phyloP scores from a whole-genome alignment of 257 asterid species.

The Vinca minor region DNA sequence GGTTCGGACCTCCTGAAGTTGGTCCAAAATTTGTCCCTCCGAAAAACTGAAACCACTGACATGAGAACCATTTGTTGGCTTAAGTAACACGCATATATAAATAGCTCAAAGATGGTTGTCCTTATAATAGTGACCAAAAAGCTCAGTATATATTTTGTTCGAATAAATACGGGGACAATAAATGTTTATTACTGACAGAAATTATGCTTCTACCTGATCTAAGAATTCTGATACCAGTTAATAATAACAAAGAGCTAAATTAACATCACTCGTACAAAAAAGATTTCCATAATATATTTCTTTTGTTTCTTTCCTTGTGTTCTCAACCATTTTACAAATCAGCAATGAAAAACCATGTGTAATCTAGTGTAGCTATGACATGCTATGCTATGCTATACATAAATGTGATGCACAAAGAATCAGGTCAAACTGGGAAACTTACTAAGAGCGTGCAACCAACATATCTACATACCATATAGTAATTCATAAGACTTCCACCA shows the following conservation, averaged over 20 bases:
- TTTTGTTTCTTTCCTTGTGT: neutral
- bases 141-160: neutral
- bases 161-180: neutral
- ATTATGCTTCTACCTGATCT: neutral
- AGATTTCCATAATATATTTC: neutral
- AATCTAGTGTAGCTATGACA: neutral
- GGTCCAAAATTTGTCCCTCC: conserved; percentile 97
- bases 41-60: conserved; percentile 61
- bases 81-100: neutral
- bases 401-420: conserved; percentile 1
- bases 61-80: conserved; percentile 14
- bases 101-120: neutral
- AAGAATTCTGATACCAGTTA: neutral
- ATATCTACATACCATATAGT: conserved; percentile 66
- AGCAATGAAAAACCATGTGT: neutral
- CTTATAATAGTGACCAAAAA: neutral
- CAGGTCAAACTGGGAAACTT: neutral
- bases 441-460: too few species aligned
- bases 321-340: too few species aligned
- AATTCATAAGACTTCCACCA: conserved; percentile 88
- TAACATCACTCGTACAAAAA: neutral
- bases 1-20: conserved; percentile 86
- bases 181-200: neutral
- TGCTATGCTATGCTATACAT: neutral
- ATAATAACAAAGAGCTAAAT: neutral